Conservation (phyloP, 352 stramenopile genomes). For the Phytophthora rubi region DNA sequence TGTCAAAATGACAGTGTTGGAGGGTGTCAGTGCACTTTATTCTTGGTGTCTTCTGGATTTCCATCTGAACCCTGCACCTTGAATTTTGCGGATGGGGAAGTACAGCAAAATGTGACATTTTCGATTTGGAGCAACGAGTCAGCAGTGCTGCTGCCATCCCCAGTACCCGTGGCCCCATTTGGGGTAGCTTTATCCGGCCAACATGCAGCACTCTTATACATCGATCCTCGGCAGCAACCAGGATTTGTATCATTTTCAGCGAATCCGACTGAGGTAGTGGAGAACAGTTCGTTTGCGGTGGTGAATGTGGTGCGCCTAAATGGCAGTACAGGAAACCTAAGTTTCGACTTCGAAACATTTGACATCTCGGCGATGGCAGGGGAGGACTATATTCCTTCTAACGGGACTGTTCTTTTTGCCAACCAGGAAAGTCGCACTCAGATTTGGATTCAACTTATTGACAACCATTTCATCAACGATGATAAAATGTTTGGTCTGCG, state of each 20-base stretch:
- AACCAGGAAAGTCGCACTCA: slow-evolving; percentile 46
- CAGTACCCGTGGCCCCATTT: slow-evolving; percentile 25
- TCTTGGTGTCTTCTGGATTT: slow-evolving; percentile 24
- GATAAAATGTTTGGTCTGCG: slow-evolving; percentile 50
- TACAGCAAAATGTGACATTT: slow-evolving; percentile 40
- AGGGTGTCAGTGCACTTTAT: slow-evolving; percentile 47
- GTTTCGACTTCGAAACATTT: slow-evolving; percentile 56
- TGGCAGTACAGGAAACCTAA: slow-evolving; percentile 46
- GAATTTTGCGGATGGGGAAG: slow-evolving; percentile 54
- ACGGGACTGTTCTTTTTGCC: slow-evolving; percentile 30
- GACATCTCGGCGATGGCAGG: slow-evolving; percentile 38
- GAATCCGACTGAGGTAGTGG: slow-evolving; percentile 30
- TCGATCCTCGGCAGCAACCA: slow-evolving; percentile 27
- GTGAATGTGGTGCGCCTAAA: slow-evolving; percentile 61
- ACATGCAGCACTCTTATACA: slow-evolving; percentile 38
- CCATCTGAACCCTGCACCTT: slow-evolving; percentile 29
- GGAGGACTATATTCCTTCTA: slow-evolving; percentile 46
- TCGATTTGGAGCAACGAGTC: slow-evolving; percentile 48
- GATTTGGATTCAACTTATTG: slow-evolving; percentile 51
- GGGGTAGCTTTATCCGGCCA: slow-evolving; percentile 25
- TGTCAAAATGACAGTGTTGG: slow-evolving; percentile 33
- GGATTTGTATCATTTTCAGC: slow-evolving; percentile 49
- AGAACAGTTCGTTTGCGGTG: slow-evolving; percentile 46
- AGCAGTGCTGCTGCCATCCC: slow-evolving; percentile 28
- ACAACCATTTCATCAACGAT: slow-evolving; percentile 49